Conservation (phyloP, 345 rosid species). For the Cardamine occulta region DNA sequence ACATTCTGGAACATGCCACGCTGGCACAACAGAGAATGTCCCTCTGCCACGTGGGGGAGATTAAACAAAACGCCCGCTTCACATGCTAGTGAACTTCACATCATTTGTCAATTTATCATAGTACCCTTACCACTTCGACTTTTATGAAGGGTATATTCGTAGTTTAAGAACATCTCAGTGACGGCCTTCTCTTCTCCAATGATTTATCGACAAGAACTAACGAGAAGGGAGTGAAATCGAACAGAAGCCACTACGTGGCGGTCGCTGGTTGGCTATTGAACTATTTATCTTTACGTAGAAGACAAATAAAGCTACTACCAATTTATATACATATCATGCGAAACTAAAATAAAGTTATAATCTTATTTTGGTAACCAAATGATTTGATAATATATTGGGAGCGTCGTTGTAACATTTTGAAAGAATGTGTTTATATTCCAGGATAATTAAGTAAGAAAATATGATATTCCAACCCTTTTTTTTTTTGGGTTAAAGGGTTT, state of each 20-base stretch:
- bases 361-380: constrained; percentile 41
- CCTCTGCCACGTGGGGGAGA: constrained; percentile 47
- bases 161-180: not conserved
- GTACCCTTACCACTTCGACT: not conserved
- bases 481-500: too few relatives aligned
- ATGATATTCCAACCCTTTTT: not conserved
- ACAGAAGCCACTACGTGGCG: constrained; percentile 17
- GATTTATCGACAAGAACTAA: constrained; percentile 45
- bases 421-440: constrained; percentile 4
- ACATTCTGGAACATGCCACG: constrained; percentile 46
- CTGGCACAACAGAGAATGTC: constrained; percentile 51
- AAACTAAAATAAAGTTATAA: constrained; percentile 21
- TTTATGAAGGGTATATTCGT: not conserved
- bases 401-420: constrained; percentile 26
- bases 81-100: constrained; percentile 3
- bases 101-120: not conserved
- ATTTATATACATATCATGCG: constrained; percentile 28
- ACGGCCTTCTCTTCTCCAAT: constrained; percentile 32
- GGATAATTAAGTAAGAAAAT: constrained; percentile 13
- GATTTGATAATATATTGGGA: constrained; percentile 29
- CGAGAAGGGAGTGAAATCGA: constrained; percentile 37
- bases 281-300: constrained; percentile 72
- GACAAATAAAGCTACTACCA: constrained; percentile 65
- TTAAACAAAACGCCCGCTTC: constrained; percentile 27
- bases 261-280: constrained; percentile 40